phyloP scores from a whole-genome alignment of 2,329 filamentous ascomycete genomes.

The Pseudogymnoascus sp. region DNA sequence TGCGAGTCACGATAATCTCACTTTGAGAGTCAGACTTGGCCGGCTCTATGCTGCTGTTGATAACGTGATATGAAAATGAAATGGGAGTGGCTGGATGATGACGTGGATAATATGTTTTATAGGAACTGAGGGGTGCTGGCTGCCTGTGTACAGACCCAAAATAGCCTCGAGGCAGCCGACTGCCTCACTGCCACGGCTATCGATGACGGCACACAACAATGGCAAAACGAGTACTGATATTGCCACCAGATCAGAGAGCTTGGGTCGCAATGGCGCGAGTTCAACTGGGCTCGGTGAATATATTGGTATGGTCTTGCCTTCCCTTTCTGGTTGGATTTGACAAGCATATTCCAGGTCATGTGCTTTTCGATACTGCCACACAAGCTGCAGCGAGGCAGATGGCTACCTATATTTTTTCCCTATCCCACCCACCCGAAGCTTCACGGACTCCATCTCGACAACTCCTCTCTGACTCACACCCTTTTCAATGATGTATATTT shows the following conservation, averaged over 20 bases:
- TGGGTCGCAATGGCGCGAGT: slow-evolving; percentile 6
- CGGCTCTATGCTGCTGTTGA: neutral
- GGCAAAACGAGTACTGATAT: neutral
- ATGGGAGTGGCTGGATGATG: neutral
- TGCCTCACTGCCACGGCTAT: neutral
- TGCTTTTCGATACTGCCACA: slow-evolving; percentile 2
- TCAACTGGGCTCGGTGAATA: neutral
- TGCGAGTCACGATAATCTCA: slow-evolving; percentile 3
- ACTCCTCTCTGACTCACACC: slow-evolving; percentile 1
- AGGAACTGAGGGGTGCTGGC: neutral
- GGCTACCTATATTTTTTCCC: slow-evolving; percentile 5
- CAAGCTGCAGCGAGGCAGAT: slow-evolving; percentile 5
- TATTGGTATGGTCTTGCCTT: slow-evolving; percentile 7
- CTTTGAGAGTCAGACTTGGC: neutral
- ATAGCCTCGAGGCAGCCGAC: neutral
- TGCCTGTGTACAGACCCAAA: neutral
- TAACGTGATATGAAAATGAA: slow-evolving; percentile 4
- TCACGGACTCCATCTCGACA: neutral
- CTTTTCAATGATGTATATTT: slow-evolving; percentile 2
- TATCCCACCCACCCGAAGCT: neutral
- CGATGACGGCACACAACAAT: neutral
- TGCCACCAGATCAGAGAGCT: slow-evolving; percentile 7
- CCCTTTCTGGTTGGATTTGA: slow-evolving; percentile 2
- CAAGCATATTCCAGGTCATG: slow-evolving; percentile 5
- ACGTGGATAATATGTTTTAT: slow-evolving; percentile 1